Evolutionary conservation across 2,329 filamentous ascomycete species (phyloP).

Genomic region (Grosmannia serpens): DNA sequence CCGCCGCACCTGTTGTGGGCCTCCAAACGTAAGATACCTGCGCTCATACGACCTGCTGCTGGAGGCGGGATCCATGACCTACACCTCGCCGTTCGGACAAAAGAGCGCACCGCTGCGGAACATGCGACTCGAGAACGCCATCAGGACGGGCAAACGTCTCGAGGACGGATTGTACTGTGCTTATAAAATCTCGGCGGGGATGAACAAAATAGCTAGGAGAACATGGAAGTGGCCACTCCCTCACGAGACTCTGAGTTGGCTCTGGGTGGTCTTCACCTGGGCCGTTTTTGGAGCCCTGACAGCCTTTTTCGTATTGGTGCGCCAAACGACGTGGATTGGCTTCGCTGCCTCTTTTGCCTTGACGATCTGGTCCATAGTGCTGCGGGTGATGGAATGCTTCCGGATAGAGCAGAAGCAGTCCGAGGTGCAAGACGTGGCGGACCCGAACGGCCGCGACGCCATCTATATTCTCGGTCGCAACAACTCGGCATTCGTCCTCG

Average conservation of each 20-base stretch:
- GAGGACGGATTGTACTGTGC: not conserved
- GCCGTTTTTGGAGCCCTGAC: not conserved
- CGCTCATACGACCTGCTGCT: not conserved
- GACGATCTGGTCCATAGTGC: not conserved
- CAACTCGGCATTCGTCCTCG: not conserved
- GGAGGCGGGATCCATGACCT: not conserved
- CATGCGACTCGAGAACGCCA: not conserved
- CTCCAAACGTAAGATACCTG: not conserved
- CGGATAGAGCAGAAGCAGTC: not conserved
- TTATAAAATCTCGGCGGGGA: not conserved
- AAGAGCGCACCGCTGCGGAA: not conserved
- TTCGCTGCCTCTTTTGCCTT: not conserved
- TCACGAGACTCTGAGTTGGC: not conserved
- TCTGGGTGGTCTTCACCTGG: not conserved
- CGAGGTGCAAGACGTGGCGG: not conserved
- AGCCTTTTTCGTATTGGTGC: not conserved
- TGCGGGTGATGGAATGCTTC: not conserved
- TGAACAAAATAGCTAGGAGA: too few species aligned
- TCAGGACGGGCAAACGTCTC: not conserved
- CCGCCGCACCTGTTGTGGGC: not conserved
- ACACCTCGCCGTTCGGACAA: not conserved
- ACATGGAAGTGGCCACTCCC: too few species aligned
- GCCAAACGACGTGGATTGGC: not conserved
- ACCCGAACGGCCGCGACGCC: not conserved
- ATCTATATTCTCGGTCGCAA: not conserved